A percentile compares a stretch with the other conserved stretches of the same genome.
These are phyloP conservation scores for Begonia loranthoides DNA, from an alignment of 306 rosid genomes.

Conservation along the genomic window DNA sequence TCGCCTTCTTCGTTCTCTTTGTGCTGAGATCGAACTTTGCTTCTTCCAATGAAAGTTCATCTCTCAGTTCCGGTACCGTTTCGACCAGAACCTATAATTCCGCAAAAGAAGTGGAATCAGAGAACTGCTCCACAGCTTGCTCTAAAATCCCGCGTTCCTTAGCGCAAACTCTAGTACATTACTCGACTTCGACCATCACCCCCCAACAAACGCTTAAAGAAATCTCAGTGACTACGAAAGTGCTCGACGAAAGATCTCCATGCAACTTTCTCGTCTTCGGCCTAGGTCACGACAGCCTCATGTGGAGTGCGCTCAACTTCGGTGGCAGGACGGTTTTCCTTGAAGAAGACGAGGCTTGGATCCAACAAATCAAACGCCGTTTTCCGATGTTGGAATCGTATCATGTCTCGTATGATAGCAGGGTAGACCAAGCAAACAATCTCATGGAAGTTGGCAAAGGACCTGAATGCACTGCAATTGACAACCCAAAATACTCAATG, in stretches of 20 bases:
- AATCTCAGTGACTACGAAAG: conserved; percentile 39
- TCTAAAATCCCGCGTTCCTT: conserved; percentile 37
- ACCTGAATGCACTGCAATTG: conserved; percentile 40
- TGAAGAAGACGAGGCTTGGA: conserved; percentile 68
- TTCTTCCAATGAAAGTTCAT: conserved; percentile 17
- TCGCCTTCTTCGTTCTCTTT: conserved; percentile 35
- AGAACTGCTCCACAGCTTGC: conserved; percentile 21
- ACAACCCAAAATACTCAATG: conserved; percentile 31
- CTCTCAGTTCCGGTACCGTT: conserved; percentile 10
- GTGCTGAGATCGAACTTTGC: conserved; percentile 38
- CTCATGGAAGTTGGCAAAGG: conserved; percentile 48
- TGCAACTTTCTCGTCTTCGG: conserved; percentile 78
- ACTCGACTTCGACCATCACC: conserved; percentile 54
- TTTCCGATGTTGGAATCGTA: conserved; percentile 46
- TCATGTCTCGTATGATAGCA: conserved; percentile 47
- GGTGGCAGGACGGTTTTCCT: conserved; percentile 56
- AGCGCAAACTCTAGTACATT: conserved; percentile 48
- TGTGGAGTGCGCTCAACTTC: conserved; percentile 66
- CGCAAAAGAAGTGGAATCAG: not conserved
- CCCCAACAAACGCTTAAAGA: conserved; percentile 71
- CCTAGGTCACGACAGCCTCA: conserved; percentile 72
- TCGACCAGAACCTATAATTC: not conserved
- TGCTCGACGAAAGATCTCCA: conserved; percentile 38
- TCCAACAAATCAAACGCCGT: conserved; percentile 31
- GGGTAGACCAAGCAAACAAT: conserved; percentile 48